Evolutionary conservation across 495 filamentous ascomycete genomes (phyloP).

Genomic region (Talaromyces thailandensis): DNA sequence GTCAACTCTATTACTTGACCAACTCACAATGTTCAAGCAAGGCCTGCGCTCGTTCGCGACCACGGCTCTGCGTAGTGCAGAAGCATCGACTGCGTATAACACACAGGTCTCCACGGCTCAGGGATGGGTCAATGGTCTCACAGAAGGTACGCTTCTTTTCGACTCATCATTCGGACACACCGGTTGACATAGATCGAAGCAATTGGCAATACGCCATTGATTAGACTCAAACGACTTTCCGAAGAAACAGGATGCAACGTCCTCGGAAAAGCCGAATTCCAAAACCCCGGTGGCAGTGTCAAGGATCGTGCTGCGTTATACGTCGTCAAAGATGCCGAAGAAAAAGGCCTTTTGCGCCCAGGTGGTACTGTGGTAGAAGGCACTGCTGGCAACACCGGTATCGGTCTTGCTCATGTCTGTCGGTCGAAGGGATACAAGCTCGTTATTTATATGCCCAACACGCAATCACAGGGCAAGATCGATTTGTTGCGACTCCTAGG

Average conservation of each 20-base stretch:
- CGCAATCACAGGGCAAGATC: slow-evolving; percentile 95
- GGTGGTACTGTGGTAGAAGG: slow-evolving; percentile 96
- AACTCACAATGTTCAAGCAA: slow-evolving; percentile 44
- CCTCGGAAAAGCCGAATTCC: slow-evolving; percentile 96
- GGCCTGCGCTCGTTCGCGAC: slow-evolving; percentile 48
- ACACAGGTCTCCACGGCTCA: slow-evolving; percentile 73
- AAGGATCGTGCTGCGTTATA: slow-evolving; percentile 96
- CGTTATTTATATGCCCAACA: slow-evolving; percentile 99
- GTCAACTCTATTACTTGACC: background rate
- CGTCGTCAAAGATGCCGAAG: slow-evolving; percentile 88
- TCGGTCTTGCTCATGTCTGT: slow-evolving; percentile 95
- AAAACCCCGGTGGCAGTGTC: slow-evolving; percentile 92
- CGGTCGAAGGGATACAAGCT: slow-evolving; percentile 86
- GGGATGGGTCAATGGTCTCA: slow-evolving; percentile 71
- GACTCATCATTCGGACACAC: background rate
- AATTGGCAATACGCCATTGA: slow-evolving; percentile 95
- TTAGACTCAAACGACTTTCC: slow-evolving; percentile 80
- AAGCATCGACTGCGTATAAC: slow-evolving; percentile 49
- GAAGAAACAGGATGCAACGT: slow-evolving; percentile 90
- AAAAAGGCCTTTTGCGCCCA: slow-evolving; percentile 66
- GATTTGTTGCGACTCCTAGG: slow-evolving; percentile 85
- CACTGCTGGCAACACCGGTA: slow-evolving; percentile 95
- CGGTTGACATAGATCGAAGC: slow-evolving; percentile 39
- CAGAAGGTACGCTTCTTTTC: slow-evolving; percentile 57
- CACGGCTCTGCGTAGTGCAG: slow-evolving; percentile 42